A percentile compares a stretch with the other conserved stretches of the same genome.
Evolutionary conservation across 176 grass and related monocot genomes (phyloP).

Genomic region (Juncus effusus): DNA sequence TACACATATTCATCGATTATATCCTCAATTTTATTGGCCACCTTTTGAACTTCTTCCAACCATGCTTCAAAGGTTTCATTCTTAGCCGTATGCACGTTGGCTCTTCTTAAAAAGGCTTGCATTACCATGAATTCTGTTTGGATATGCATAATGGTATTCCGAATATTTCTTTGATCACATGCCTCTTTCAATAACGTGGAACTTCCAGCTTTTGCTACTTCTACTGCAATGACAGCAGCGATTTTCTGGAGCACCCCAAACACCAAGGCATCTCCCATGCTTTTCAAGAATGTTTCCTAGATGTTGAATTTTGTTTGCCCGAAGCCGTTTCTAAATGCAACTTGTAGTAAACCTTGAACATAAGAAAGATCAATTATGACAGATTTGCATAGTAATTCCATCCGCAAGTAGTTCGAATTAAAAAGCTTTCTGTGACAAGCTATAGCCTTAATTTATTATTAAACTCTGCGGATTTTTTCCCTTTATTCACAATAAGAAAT

Average conservation of each 20-base stretch:
- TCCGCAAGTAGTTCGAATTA: too few species aligned
- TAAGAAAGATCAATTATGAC: too few species aligned
- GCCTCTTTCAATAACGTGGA: not conserved
- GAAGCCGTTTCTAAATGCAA: too few species aligned
- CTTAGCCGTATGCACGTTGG: not conserved
- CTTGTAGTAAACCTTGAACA: too few species aligned
- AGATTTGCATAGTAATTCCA: too few species aligned
- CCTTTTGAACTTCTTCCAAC: constrained; percentile 1
- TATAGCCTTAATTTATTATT: too few species aligned
- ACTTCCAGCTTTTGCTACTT: not conserved
- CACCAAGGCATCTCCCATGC: constrained; percentile 15
- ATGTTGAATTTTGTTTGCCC: too few species aligned
- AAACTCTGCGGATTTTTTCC: too few species aligned
- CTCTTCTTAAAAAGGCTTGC: constrained; percentile 5
- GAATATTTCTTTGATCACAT: not conserved
- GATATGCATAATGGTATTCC: not conserved
- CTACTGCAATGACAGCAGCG: not conserved
- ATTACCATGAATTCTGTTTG: constrained; percentile 4
- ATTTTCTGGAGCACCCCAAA: not conserved
- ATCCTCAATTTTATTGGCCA: not conserved
- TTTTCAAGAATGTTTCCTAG: not conserved
- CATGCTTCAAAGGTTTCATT: not conserved
- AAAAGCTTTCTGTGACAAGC: too few species aligned
- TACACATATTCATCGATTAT: constrained; percentile 5
- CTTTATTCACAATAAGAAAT: too few species aligned